These are phyloP conservation scores for Xylariaceae sp. DNA, from an alignment of 2,329 filamentous ascomycete genomes.

Conservation along the genomic window DNA sequence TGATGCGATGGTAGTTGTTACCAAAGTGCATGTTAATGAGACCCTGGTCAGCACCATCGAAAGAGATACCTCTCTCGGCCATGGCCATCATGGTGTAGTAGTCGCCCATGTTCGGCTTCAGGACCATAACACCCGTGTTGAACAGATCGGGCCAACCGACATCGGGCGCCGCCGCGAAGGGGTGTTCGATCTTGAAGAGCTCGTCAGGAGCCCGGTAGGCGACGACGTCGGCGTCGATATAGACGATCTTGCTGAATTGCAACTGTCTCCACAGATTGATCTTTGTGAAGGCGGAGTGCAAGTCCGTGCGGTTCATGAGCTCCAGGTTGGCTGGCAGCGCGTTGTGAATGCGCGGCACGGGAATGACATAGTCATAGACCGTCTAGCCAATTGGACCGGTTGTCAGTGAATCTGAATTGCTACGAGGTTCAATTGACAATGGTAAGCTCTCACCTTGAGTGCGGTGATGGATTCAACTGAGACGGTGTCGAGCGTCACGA, in stretches of 20 bases:
- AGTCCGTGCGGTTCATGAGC: conserved; percentile 85
- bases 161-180: conserved; percentile 74
- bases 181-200: conserved; percentile 63
- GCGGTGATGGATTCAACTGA: conserved; percentile 69
- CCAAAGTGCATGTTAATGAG: conserved; percentile 92
- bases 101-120: conserved; percentile 79
- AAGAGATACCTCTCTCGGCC: conserved; percentile 82
- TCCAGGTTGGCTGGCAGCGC: conserved; percentile 73
- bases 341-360: conserved; percentile 75
- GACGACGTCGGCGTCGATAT: conserved; percentile 92
- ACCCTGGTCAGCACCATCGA: conserved; percentile 95
- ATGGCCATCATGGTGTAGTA: conserved; percentile 81
- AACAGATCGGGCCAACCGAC: conserved; percentile 98
- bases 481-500: conserved; percentile 77
- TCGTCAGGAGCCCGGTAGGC: conserved; percentile 87
- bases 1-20: conserved; percentile 75
- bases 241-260: conserved; percentile 88
- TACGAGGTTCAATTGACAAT: not conserved
- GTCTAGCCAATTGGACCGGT: conserved; percentile 43
- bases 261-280: conserved; percentile 88
- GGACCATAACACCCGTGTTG: conserved; percentile 95
- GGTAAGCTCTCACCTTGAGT: conserved; percentile 58
- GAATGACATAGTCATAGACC: conserved; percentile 83
- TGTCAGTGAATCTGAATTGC: not conserved
- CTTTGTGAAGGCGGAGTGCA: conserved; percentile 93